phyloP scores from a whole-genome alignment of 1,284 basidiomycete species.

The Polyporus tsugae region DNA sequence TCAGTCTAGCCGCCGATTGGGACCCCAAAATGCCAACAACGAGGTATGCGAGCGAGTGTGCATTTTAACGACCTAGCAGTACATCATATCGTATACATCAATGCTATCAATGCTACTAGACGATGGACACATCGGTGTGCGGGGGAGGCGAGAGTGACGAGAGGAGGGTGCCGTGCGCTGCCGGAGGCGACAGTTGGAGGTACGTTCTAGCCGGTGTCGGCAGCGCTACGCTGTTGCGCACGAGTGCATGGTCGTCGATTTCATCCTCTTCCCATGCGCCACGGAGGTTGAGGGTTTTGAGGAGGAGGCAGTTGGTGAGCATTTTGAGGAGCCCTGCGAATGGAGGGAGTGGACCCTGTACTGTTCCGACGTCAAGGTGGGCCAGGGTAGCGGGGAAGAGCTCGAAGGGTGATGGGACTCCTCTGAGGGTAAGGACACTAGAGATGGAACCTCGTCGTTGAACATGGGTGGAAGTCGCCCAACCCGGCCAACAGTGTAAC shows the following conservation, averaged over 20 bases:
- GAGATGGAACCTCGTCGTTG: background rate
- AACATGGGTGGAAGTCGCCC: background rate
- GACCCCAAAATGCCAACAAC: too few relatives aligned
- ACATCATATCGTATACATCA: too few relatives aligned
- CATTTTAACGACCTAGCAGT: background rate
- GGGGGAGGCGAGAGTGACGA: background rate
- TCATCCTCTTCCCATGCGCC: background rate
- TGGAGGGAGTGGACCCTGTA: background rate
- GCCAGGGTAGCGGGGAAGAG: background rate
- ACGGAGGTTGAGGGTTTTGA: conserved; percentile 3
- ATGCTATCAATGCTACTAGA: background rate
- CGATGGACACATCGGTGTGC: background rate
- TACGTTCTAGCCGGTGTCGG: background rate
- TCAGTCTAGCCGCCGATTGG: too few relatives aligned
- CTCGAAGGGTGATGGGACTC: background rate
- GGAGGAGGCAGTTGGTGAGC: background rate
- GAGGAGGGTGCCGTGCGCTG: background rate
- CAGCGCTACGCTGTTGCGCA: background rate
- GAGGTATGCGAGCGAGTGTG: too few relatives aligned
- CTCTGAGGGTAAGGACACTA: conserved; percentile 6
- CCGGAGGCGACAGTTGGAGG: background rate
- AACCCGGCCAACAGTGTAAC: background rate
- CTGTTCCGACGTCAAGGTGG: background rate
- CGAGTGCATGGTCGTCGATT: background rate
- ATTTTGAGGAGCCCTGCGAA: background rate